Conservation (phyloP, 2,329 filamentous ascomycete genomes). For the Beauveria rudraprayagi region DNA sequence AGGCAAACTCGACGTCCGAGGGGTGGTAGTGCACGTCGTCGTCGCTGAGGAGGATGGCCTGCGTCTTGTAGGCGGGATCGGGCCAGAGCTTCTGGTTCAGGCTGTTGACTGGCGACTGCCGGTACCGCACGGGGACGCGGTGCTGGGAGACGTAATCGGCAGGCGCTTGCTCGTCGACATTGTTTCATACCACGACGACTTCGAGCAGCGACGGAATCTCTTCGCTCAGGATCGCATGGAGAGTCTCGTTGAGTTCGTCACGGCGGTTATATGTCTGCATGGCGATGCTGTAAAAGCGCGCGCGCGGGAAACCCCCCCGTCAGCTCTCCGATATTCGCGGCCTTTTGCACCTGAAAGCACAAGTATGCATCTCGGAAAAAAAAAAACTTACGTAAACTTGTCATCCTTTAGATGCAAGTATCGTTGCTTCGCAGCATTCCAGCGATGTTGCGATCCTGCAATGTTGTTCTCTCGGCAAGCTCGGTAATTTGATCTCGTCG, state of each 20-base stretch:
- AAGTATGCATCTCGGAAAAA: background rate
- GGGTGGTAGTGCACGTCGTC: conserved; percentile 33
- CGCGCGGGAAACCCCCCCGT: background rate
- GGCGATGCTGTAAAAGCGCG: background rate
- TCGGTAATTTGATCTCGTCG: background rate
- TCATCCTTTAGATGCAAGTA: background rate
- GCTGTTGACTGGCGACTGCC: conserved; percentile 25
- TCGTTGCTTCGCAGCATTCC: background rate
- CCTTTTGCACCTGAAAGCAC: background rate
- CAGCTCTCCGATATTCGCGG: background rate
- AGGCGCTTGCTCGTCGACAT: conserved; percentile 24
- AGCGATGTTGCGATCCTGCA: background rate
- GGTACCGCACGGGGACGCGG: conserved; percentile 26
- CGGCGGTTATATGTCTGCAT: background rate
- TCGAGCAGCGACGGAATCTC: conserved; percentile 30
- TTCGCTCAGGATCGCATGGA: conserved; percentile 20
- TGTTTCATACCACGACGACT: conserved; percentile 31
- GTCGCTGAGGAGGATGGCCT: conserved; percentile 32
- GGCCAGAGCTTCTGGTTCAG: conserved; percentile 31
- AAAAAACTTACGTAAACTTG: background rate
- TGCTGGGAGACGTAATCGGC: conserved; percentile 21
- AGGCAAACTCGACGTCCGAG: conserved; percentile 31
- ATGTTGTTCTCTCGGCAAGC: background rate
- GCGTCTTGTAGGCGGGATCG: conserved; percentile 27
- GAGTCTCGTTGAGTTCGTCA: conserved; percentile 21